Percentiles rank a stretch among this genome's conserved stretches.
Conservation (phyloP, 2,329 filamentous ascomycete species). For the Aureobasidium pullulans region DNA sequence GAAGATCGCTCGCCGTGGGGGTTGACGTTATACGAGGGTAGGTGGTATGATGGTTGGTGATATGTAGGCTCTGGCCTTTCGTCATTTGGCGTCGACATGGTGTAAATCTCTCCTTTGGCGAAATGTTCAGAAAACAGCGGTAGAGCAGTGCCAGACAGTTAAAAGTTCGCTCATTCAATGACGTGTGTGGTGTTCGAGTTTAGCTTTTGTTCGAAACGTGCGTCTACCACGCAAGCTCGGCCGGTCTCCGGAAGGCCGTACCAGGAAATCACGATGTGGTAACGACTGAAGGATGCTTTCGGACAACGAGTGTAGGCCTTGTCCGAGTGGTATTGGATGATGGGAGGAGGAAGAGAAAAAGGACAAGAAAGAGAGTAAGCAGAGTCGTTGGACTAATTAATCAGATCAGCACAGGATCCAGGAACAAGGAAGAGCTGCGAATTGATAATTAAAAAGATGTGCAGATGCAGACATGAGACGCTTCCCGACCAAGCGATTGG, state of each 20-base stretch:
- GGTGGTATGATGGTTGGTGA: constrained; percentile 14
- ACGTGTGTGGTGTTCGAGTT: constrained; percentile 4
- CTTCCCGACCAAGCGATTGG: neutral
- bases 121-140: neutral
- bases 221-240: constrained; percentile 7
- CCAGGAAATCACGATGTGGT: neutral
- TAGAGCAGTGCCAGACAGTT: neutral
- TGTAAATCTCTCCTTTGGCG: neutral
- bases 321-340: neutral
- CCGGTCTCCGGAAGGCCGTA: neutral
- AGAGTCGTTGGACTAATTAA: constrained; percentile 6
- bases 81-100: constrained; percentile 29
- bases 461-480: constrained; percentile 6
- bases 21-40: constrained; percentile 29
- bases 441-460: constrained; percentile 10
- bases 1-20: constrained; percentile 22
- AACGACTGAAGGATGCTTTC: neutral
- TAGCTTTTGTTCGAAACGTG: constrained; percentile 5
- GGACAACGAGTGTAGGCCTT: neutral
- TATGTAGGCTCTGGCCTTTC: constrained; percentile 30
- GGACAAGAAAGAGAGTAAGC: neutral
- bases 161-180: constrained; percentile 7
- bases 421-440: neutral
- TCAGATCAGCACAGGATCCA: constrained; percentile 9
- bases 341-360: neutral